Evolutionary conservation across 495 filamentous ascomycete genomes (phyloP), one percentile per base, ranked within the genome.

Genomic region (Penicillium egyptiacum): DNA sequence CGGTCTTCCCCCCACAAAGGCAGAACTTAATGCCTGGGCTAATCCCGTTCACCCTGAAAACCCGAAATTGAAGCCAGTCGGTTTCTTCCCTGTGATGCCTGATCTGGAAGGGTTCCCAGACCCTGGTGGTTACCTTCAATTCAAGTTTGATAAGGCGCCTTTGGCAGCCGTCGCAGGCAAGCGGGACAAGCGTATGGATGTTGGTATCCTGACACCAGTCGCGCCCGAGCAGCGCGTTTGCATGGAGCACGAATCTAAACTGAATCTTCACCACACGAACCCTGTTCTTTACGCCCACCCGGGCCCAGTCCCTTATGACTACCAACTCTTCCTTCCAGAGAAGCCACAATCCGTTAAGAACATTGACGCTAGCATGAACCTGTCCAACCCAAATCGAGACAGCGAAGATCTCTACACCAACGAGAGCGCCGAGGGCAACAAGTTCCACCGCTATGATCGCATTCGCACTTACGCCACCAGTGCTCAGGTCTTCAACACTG

Each of bases 21-120:
- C 80, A 14, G 88, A 89, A 51, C 67, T 71, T 30, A 76, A 88
- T 59, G 88, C 92, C 23, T 91, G 86, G 83, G 85, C 78, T 31
- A 74, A 82, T 37, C 86, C 95, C 8, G 83, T 84, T 56, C 92
- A 98, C 64, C 95, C 94, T 0, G 83, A 84, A 20, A 93, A 93
- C 65, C 82, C 84, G n/a, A 83, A 86, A 60, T 65, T 95, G 45
- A 86, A 88, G 63, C 76, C 92, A 7, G 80, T 96, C 30, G 91
- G 91, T 45, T 84, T 84, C 57, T 92, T 85, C 64, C 89, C 94
- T 2, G 65, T 98, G 14, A 72, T 96, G 2, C 94, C 94, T 1
- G 94, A 98, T 61, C 81, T 92, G n/a, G 84, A 89, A 17, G 88
- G 89, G 9, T 86, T 92, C 66, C 88, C 92, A n/a, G 90, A 96